A percentile compares a stretch with the other conserved stretches of the same genome.
Conservation (phyloP, 805 yeast genomes). For the Jamesozyma spencerorum region DNA sequence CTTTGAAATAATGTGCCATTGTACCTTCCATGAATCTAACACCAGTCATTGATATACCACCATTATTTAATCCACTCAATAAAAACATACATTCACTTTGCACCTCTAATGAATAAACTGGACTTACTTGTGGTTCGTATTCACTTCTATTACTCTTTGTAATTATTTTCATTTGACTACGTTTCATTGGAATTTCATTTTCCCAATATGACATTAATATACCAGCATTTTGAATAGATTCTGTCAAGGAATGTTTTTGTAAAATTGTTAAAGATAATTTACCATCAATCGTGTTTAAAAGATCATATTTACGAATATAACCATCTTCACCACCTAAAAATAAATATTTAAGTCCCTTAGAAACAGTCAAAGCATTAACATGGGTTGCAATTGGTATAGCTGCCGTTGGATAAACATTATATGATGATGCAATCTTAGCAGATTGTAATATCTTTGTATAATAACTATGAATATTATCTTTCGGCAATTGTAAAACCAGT, state of each 20-base stretch:
- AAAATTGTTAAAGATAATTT: conserved; percentile 80
- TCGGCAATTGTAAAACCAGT: background rate
- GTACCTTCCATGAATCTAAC: conserved; percentile 75
- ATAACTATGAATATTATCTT: conserved; percentile 23
- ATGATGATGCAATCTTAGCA: conserved; percentile 43
- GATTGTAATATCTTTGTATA: conserved; percentile 32
- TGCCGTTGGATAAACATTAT: conserved; percentile 73
- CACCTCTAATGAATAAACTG: conserved; percentile 80
- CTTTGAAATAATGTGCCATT: conserved; percentile 60
- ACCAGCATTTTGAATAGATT: conserved; percentile 78
- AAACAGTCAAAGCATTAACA: conserved; percentile 66
- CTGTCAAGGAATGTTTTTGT: conserved; percentile 82
- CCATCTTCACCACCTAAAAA: conserved; percentile 97
- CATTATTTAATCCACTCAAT: conserved; percentile 68
- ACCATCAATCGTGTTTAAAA: conserved; percentile 77
- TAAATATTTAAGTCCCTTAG: conserved; percentile 76
- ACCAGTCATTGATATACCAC: conserved; percentile 81
- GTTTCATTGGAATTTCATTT: conserved; percentile 76
- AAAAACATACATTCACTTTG: conserved; percentile 81
- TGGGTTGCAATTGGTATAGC: conserved; percentile 79
- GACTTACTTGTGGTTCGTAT: conserved; percentile 55
- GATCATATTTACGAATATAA: conserved; percentile 80
- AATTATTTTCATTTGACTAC: conserved; percentile 29
- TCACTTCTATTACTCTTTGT: conserved; percentile 26
- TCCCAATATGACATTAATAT: conserved; percentile 85